Percentiles rank a stretch among this genome's conserved stretches.
Conservation (phyloP, 352 stramenopile genomes). For the Blastocystis sp. region DNA sequence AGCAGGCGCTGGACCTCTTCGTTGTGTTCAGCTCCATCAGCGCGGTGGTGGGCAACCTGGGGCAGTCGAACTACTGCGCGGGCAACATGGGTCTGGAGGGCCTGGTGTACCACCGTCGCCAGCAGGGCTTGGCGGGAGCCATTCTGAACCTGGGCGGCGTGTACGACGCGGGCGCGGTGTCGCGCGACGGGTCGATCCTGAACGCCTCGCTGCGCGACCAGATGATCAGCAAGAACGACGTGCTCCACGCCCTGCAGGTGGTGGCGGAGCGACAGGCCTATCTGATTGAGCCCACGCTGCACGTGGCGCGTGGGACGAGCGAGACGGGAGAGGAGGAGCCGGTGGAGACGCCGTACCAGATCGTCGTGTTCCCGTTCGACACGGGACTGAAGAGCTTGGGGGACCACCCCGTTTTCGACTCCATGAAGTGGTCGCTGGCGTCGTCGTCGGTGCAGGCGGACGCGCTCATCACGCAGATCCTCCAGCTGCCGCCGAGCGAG, state of each 20-base stretch:
- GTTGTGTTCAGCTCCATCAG: conserved; percentile 55
- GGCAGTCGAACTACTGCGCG: conserved; percentile 64
- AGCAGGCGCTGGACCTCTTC: conserved; percentile 41
- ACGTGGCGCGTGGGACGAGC: background rate
- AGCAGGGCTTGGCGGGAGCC: conserved; percentile 2
- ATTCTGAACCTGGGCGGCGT: conserved; percentile 58
- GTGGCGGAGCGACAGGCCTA: background rate
- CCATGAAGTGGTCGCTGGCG: conserved; percentile 38
- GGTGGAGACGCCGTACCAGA: background rate
- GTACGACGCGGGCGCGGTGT: conserved; percentile 66
- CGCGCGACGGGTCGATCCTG: conserved; percentile 46
- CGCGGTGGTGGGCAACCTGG: conserved; percentile 52
- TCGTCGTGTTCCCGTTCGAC: conserved; percentile 62
- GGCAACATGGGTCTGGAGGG: conserved; percentile 59
- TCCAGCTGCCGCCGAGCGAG: background rate
- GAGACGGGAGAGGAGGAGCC: background rate
- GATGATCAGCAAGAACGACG: conserved; percentile 66
- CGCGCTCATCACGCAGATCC: conserved; percentile 40
- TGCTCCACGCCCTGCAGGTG: conserved; percentile 38
- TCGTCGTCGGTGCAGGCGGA: conserved; percentile 52
- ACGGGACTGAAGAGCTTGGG: background rate
- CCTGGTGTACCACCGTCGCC: background rate
- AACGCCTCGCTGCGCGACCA: conserved; percentile 18
- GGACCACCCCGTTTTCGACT: background rate
- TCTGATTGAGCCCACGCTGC: background rate